phyloP scores from a whole-genome alignment of 352 stramenopile species.

The Nothophytophthora sp. region DNA sequence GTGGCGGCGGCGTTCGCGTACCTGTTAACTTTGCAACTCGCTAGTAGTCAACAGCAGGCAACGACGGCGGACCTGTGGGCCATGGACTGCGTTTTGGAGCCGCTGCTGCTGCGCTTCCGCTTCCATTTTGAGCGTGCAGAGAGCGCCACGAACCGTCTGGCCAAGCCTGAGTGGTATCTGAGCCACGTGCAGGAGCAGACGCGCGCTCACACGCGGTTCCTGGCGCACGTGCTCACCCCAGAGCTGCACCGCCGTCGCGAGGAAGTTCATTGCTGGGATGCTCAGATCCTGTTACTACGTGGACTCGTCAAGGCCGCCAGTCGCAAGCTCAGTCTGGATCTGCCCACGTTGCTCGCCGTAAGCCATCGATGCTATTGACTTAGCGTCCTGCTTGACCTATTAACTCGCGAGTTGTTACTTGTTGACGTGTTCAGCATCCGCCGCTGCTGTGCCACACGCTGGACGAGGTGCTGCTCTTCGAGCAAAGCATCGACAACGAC shows the following conservation, averaged over 20 bases:
- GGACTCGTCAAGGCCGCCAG: conserved; percentile 40
- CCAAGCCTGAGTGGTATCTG: conserved; percentile 79
- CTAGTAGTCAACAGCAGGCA: conserved; percentile 38
- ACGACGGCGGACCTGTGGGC: conserved; percentile 50
- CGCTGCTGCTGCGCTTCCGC: conserved; percentile 58
- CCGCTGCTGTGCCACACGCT: conserved; percentile 68
- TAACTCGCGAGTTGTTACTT: conserved; percentile 1
- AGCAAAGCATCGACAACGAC: conserved; percentile 60
- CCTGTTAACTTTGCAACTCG: conserved; percentile 57
- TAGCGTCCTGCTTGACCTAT: no score
- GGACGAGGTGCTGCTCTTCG: conserved; percentile 78
- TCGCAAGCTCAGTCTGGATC: conserved; percentile 53
- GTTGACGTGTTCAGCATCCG: conserved; percentile 29
- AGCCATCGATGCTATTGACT: conserved; percentile 4
- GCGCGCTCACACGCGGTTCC: conserved; percentile 40
- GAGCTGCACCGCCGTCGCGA: conserved; percentile 49
- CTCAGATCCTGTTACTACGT: conserved; percentile 59
- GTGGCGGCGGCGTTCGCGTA: conserved; percentile 53
- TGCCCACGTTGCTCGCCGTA: conserved; percentile 47
- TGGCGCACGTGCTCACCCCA: conserved; percentile 41
- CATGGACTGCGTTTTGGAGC: conserved; percentile 61
- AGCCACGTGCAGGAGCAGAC: conserved; percentile 63
- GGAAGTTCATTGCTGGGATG: conserved; percentile 54
- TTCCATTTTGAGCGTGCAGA: conserved; percentile 72
- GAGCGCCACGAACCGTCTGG: conserved; percentile 69